phyloP scores from a whole-genome alignment of 495 filamentous ascomycete species.

The Hypoxylon fragiforme region DNA sequence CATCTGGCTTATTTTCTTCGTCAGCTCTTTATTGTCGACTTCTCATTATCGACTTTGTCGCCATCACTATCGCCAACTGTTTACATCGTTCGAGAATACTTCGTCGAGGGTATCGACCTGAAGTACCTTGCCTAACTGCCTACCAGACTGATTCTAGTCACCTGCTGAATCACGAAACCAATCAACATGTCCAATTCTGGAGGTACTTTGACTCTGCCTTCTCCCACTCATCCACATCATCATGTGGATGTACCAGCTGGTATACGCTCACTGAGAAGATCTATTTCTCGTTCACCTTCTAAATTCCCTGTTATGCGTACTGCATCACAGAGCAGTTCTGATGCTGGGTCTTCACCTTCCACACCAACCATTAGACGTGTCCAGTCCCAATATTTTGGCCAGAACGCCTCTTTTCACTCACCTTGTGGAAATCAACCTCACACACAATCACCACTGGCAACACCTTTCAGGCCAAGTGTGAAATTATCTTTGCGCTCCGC shows the following conservation, averaged over 20 bases:
- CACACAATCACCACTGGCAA: slow-evolving; percentile 37
- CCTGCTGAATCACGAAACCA: neutral
- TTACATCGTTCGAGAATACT: neutral
- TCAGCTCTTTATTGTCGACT: neutral
- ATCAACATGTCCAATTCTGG: slow-evolving; percentile 55
- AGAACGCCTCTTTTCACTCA: slow-evolving; percentile 20
- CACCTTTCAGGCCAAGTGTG: slow-evolving; percentile 48
- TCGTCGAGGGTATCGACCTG: neutral
- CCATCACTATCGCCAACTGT: neutral
- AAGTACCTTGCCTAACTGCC: neutral
- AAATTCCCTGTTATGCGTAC: slow-evolving; percentile 70
- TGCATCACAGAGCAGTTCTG: slow-evolving; percentile 46
- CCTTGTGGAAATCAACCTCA: slow-evolving; percentile 36
- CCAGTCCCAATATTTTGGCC: slow-evolving; percentile 37
- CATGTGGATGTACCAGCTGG: slow-evolving; percentile 77
- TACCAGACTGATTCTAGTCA: neutral
- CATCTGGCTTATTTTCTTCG: neutral
- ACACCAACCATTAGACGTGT: slow-evolving; percentile 37
- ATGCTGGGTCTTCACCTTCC: slow-evolving; percentile 27
- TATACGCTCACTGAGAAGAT: slow-evolving; percentile 77
- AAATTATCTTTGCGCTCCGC: slow-evolving; percentile 59
- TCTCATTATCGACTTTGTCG: neutral
- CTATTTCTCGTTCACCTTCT: slow-evolving; percentile 84
- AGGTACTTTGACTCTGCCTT: slow-evolving; percentile 79
- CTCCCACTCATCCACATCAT: slow-evolving; percentile 69